These are phyloP conservation scores for Citrullus mucosospermus DNA, from an alignment of 306 rosid genomes.

Conservation along the genomic window DNA sequence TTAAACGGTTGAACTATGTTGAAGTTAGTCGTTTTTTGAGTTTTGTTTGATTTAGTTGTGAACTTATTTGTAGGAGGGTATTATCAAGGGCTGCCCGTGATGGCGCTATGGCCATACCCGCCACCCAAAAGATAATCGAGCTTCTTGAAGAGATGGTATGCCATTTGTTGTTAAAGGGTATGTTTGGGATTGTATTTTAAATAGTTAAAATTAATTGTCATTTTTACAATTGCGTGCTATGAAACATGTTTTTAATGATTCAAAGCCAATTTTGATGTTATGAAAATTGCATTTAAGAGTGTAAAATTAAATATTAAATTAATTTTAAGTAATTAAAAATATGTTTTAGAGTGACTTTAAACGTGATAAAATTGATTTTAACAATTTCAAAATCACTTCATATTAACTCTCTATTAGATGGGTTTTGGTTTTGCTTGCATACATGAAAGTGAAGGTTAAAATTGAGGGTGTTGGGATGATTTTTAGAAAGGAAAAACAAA, in stretches of 20 bases:
- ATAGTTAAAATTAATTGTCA: too few relatives aligned
- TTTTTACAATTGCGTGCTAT: too few relatives aligned
- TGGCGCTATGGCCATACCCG: conserved; percentile 51
- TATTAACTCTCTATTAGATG: not conserved
- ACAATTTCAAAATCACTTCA: too few relatives aligned
- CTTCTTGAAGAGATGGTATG: conserved; percentile 74
- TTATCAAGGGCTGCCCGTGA: conserved; percentile 53
- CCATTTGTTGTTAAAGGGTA: not conserved
- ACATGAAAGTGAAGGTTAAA: not conserved
- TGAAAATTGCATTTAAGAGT: too few relatives aligned
- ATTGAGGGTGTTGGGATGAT: not conserved
- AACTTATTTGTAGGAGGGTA: not conserved
- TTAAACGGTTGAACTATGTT: not conserved
- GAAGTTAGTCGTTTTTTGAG: not conserved
- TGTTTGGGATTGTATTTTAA: too few relatives aligned
- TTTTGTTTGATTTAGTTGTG: not conserved
- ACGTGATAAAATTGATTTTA: too few relatives aligned
- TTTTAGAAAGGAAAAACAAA: not conserved
- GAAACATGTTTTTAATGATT: too few relatives aligned
- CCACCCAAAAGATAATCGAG: conserved; percentile 37
- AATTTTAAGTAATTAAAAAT: too few relatives aligned
- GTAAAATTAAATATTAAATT: too few relatives aligned
- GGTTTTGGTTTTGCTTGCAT: not conserved
- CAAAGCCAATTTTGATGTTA: too few relatives aligned
- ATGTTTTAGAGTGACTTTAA: too few relatives aligned